Conservation (phyloP, 2,329 filamentous ascomycete species). For the Colletotrichum orbiculare region DNA sequence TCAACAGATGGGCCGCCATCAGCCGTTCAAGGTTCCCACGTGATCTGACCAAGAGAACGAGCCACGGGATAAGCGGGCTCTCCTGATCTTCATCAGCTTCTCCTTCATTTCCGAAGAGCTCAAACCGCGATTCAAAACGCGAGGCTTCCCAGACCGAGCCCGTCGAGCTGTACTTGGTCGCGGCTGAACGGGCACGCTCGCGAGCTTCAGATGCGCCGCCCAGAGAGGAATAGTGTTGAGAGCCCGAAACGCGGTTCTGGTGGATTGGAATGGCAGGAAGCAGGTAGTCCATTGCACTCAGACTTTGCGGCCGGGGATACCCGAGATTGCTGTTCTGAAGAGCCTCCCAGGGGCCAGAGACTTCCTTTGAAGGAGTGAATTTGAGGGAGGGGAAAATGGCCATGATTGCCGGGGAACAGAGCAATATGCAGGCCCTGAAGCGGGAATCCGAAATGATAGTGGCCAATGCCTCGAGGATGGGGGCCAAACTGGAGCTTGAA, state of each 20-base stretch:
- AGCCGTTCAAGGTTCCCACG: constrained; percentile 69
- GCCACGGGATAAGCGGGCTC: constrained; percentile 78
- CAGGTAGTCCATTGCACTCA: constrained; percentile 73
- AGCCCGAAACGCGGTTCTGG: constrained; percentile 39
- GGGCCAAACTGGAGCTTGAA: constrained; percentile 68
- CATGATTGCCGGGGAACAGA: constrained; percentile 75
- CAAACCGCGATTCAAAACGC: constrained; percentile 45
- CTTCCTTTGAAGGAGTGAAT: constrained; percentile 60
- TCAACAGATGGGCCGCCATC: constrained; percentile 76
- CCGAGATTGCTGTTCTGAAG: constrained; percentile 64
- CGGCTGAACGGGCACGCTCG: constrained; percentile 46
- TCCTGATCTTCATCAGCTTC: constrained; percentile 70
- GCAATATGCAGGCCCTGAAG: constrained; percentile 77
- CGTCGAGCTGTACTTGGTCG: constrained; percentile 43
- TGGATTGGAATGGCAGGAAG: constrained; percentile 66
- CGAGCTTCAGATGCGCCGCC: constrained; percentile 56
- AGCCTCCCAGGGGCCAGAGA: constrained; percentile 61
- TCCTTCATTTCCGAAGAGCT: constrained; percentile 40
- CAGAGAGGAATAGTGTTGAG: constrained; percentile 63
- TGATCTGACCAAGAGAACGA: constrained; percentile 72
- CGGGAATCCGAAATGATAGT: constrained; percentile 83
- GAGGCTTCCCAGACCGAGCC: constrained; percentile 47
- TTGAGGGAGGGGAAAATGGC: constrained; percentile 74
- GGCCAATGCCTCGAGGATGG: constrained; percentile 81
- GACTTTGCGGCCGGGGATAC: constrained; percentile 55